Evolutionary conservation across 2,329 filamentous ascomycete species (phyloP), one percentile per base, ranked within the genome.

Genomic region (Monosporascus sp.): DNA sequence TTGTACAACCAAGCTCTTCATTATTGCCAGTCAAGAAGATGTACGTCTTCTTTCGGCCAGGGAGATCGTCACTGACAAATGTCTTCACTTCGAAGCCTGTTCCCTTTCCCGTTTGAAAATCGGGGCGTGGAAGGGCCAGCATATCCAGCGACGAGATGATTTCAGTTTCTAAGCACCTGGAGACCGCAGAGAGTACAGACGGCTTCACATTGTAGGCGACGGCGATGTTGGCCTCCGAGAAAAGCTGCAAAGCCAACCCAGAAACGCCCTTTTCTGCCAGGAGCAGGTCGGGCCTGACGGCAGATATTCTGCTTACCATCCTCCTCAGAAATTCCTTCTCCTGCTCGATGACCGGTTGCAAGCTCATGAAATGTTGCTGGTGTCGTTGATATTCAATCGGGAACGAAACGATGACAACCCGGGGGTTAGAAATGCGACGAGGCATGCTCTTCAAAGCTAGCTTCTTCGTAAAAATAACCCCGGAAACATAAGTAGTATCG

Each of bases 191-290:
- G 53, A 99, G 86, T 14, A 99, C 94, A 0, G 93, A 95, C 36
- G 90, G 85, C 68, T 99, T 99, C 64, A 99, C 93, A 70, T 99
- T 97, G 75, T 94, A 96, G 0, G 88, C 92, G 14, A 97, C 95
- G 3, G 93, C 88, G 57, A 99, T 95, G 54, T 91, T 89, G 11
- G 90, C 90, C 62, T 94, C 86, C 20, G 91, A 87, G 2, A 99
- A 78, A 60, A 95, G 89, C 63, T 95, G 88, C 51, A 99, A 76
- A 3, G 95, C 94, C 46, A 97, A 77, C 0, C 94, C 93, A 3
- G 94, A 94, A 15, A 99, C 90, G 60, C 93, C 89, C 62, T 91
- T 93, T 67, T 97, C 89, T 1, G 94, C 90, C n/a, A 99, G 80
- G 18, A 99, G 76, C 11, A 99, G 78, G 49, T 93, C 89, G 7